Evolutionary conservation across 23 red algal species (phyloP), one percentile per base, ranked within the genome.

Genomic region (Gracilaria gracilis): DNA sequence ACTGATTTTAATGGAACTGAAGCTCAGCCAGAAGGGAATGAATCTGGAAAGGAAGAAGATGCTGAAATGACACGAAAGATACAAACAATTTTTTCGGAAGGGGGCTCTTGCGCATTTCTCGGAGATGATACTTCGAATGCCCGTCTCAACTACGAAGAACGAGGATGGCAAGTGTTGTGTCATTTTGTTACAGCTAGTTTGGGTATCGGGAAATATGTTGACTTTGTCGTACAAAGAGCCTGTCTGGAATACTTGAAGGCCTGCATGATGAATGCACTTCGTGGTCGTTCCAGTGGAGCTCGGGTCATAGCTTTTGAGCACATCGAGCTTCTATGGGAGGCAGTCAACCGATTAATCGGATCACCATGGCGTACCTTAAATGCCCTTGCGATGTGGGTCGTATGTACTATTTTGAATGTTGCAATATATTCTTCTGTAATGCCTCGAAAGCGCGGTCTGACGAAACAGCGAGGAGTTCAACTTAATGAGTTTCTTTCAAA

Each of bases 321-420:
- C 54, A 88, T 94, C 16, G 92, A 84, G 23, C 31, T 72, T 61
- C 17, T 94, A 44, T 94, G 92, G 92, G 92, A 94, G 25, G 65
- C 92, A n/a, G 84, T 94, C 58, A 88, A 75, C 53, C 65, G 92
- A 24, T 40, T 94, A 28, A 72, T 94, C 47, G 92, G 92, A n/a
- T 94, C 92, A 4, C 92, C 92, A 0, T 94, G 92, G 92, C 92
- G 92, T 33, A 88, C 92, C 12, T 57, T 94, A 37, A 94, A 88
- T 81, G 73, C 69, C 20, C 74, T 94, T 51, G 83, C 92, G 27
- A 80, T 94, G 61, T 94, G 92, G 92, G 92, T 94, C 51, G 44
- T 80, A 31, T 80, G 71, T 46, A 83, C 92, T 2, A 67, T 94
- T 44, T 21, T 88, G 29, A 94, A 94, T 75, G 92, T 88, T 66